Percentiles rank a stretch among this genome's conserved stretches.
phyloP scores from a whole-genome alignment of 2,329 filamentous ascomycete genomes.

The Ceratocystis variospora region DNA sequence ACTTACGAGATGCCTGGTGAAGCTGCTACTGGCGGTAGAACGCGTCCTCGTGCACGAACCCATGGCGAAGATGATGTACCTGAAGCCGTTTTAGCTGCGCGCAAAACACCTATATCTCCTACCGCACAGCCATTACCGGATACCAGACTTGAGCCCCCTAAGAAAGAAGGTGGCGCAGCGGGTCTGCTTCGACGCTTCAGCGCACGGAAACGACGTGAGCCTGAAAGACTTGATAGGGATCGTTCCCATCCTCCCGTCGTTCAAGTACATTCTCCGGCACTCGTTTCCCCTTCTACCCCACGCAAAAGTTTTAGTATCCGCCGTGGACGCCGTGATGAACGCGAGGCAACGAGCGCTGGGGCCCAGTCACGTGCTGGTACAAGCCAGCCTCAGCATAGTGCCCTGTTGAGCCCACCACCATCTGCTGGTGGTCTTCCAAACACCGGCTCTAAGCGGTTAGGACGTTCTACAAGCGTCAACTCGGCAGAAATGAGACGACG shows the following conservation, averaged over 20 bases:
- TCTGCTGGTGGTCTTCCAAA: conserved; percentile 43
- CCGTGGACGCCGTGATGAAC: conserved; percentile 40
- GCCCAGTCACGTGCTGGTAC: conserved; percentile 40
- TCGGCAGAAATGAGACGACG: conserved; percentile 68
- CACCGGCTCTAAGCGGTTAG: conserved; percentile 54
- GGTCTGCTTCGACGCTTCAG: conserved; percentile 81
- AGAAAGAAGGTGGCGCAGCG: conserved; percentile 77
- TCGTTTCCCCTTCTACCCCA: conserved; percentile 43
- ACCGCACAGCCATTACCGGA: conserved; percentile 31
- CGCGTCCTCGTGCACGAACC: conserved; percentile 73
- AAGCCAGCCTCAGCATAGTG: conserved; percentile 60
- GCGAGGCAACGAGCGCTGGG: conserved; percentile 31
- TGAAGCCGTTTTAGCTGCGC: conserved; percentile 38
- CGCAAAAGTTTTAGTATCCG: conserved; percentile 83
- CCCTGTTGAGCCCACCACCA: conserved; percentile 60
- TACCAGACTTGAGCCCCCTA: conserved; percentile 49
- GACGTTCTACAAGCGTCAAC: conserved; percentile 82
- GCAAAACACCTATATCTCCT: conserved; percentile 17
- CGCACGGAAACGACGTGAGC: conserved; percentile 63
- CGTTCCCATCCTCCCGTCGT: conserved; percentile 58
- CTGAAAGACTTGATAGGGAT: conserved; percentile 46
- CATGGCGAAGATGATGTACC: conserved; percentile 87
- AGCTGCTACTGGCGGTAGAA: conserved; percentile 68
- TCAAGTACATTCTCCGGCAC: conserved; percentile 64
- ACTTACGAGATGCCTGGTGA: conserved; percentile 83